These are phyloP conservation scores for Chenopodium quinoa DNA, from an alignment of 148 eudicot species.

Conservation along the genomic window DNA sequence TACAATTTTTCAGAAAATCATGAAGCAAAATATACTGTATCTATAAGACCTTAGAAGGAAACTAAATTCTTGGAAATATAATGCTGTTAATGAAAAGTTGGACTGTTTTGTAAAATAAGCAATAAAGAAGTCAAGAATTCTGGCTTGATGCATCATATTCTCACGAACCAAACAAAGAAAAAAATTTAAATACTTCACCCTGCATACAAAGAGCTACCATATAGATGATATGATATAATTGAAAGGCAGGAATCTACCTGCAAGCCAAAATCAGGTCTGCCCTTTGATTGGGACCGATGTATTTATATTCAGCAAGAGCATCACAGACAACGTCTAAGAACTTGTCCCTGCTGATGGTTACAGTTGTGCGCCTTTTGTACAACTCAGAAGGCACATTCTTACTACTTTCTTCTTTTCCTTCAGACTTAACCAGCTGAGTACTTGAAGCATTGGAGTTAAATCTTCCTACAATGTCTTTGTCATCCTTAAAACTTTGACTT, in stretches of 20 bases:
- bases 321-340: conserved; percentile 77
- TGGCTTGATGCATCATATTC: neutral
- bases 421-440: conserved; percentile 28
- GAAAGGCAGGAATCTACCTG: conserved; percentile 49
- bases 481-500: conserved; percentile 42
- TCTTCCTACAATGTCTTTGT: conserved; percentile 27
- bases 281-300: conserved; percentile 80
- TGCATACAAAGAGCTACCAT: neutral
- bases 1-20: neutral
- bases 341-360: conserved; percentile 48
- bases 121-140: neutral
- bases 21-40: neutral
- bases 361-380: conserved; percentile 76
- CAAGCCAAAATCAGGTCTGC: conserved; percentile 81
- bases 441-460: conserved; percentile 5
- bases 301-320: conserved; percentile 78
- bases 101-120: neutral
- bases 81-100: neutral
- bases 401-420: conserved; percentile 29
- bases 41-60: neutral
- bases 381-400: conserved; percentile 50
- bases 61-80: neutral
- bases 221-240: too few species aligned
- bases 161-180: neutral
- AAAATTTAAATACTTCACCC: neutral